phyloP scores from a whole-genome alignment of 345 rosid species.

The Ceriops decandra region DNA sequence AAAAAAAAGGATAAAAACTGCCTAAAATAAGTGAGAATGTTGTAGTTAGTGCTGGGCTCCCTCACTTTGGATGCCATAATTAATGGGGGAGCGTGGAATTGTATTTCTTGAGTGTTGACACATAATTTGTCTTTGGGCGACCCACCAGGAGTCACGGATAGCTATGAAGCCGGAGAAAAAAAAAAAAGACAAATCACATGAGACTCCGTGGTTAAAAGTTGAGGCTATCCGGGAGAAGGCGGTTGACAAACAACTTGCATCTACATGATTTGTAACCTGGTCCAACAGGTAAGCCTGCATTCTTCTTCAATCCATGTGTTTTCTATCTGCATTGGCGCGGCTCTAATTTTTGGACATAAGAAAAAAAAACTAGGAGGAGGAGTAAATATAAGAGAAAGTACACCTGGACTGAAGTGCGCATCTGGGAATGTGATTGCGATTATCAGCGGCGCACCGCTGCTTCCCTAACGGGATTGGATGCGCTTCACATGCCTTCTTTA shows the following conservation, averaged over 20 bases:
- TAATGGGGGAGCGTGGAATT: slow-evolving; percentile 18
- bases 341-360: slow-evolving; percentile 18
- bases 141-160: slow-evolving; percentile 34
- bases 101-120: slow-evolving; percentile 3
- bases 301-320: slow-evolving; percentile 21
- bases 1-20: not conserved
- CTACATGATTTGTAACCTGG: slow-evolving; percentile 9
- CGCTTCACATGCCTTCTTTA: too few species aligned
- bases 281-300: slow-evolving; percentile 3
- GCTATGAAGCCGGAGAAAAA: not conserved
- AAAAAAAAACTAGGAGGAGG: too few species aligned
- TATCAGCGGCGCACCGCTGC: too few species aligned
- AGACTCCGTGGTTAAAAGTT: slow-evolving; percentile 1
- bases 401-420: too few species aligned
- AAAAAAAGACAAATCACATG: slow-evolving; percentile 19
- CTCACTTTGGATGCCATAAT: slow-evolving; percentile 38
- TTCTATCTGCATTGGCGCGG: slow-evolving; percentile 12
- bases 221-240: not conserved
- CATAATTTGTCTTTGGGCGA: slow-evolving; percentile 19
- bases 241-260: slow-evolving; percentile 4
- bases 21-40: slow-evolving; percentile 17
- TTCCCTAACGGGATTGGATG: too few species aligned
- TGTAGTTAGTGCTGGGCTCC: not conserved
- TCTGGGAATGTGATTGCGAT: too few species aligned
- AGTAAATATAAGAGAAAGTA: too few species aligned